A percentile compares a stretch with the other conserved stretches of the same genome.
Evolutionary conservation across 305 asterid genomes (phyloP).

Genomic region (Lippia alba): DNA sequence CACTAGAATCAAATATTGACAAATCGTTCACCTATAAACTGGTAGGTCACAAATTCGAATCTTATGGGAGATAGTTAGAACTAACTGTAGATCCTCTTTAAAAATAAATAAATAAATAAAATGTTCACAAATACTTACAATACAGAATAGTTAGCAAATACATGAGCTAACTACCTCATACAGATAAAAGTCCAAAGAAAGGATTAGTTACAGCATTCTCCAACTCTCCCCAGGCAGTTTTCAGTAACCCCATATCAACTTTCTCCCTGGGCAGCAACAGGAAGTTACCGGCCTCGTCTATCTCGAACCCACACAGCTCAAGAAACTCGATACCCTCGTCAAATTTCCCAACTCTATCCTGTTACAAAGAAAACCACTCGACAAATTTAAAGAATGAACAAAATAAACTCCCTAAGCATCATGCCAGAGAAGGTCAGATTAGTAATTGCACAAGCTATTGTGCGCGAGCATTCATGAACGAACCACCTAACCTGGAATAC

Average conservation of each 20-base stretch:
- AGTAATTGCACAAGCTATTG: not conserved
- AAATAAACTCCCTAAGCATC: too few species aligned
- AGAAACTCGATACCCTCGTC: slow-evolving; percentile 68
- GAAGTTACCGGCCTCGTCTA: slow-evolving; percentile 49
- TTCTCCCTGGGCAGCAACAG: slow-evolving; percentile 56
- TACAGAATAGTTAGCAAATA: not conserved
- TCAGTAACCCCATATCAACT: slow-evolving; percentile 48
- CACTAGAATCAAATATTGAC: too few species aligned
- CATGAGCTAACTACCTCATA: slow-evolving; percentile 31
- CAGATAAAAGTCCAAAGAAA: slow-evolving; percentile 73
- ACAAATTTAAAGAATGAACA: not conserved
- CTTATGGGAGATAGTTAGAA: too few species aligned
- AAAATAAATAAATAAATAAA: too few species aligned
- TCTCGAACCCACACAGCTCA: slow-evolving; percentile 74
- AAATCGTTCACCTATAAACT: too few species aligned
- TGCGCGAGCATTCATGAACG: not conserved
- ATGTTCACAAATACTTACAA: not conserved
- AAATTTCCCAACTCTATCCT: slow-evolving; percentile 73
- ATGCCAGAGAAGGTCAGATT: not conserved
- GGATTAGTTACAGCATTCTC: slow-evolving; percentile 71
- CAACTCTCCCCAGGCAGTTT: slow-evolving; percentile 54
- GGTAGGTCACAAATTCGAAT: too few species aligned
- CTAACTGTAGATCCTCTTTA: too few species aligned
- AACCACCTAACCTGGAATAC: slow-evolving; percentile 63
- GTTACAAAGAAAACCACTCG: slow-evolving; percentile 32